Evolutionary conservation across 164 flowering plant genomes (phyloP).

Genomic region (Annona squamosa): DNA sequence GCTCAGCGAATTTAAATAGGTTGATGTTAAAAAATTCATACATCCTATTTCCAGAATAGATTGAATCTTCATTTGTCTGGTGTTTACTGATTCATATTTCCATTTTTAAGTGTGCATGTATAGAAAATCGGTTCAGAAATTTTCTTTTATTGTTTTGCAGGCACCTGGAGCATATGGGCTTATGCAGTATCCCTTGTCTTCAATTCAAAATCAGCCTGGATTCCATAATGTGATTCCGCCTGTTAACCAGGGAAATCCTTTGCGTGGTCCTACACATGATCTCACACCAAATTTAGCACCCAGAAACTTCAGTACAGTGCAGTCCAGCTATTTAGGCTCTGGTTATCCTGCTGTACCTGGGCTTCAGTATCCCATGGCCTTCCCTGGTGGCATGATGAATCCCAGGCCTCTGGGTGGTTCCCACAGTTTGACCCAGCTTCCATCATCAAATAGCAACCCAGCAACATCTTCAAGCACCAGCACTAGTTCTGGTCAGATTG

Average conservation of each 20-base stretch:
- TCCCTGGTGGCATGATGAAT: conserved; percentile 69
- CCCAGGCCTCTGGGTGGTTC: conserved; percentile 58
- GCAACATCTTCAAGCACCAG: conserved; percentile 44
- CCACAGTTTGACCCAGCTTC: conserved; percentile 42
- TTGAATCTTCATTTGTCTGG: not conserved
- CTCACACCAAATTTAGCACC: conserved; percentile 47
- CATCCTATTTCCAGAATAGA: not conserved
- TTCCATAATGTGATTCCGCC: conserved; percentile 63
- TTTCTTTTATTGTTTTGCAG: conserved; percentile 26
- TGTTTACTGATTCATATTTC: not conserved
- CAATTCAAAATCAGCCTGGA: conserved; percentile 72
- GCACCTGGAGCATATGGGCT: conserved; percentile 87
- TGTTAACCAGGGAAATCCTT: conserved; percentile 63
- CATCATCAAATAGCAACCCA: conserved; percentile 35
- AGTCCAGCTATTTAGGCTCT: conserved; percentile 66
- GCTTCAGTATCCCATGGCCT: conserved; percentile 70
- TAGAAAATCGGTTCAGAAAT: not conserved
- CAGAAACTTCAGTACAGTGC: conserved; percentile 54
- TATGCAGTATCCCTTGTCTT: conserved; percentile 76
- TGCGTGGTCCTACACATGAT: conserved; percentile 58
- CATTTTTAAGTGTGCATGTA: not conserved
- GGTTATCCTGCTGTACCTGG: conserved; percentile 61
- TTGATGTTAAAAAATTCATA: not conserved
- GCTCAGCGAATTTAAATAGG: too few species aligned
- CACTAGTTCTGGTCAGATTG: conserved; percentile 70